These are phyloP conservation scores for Terana coerulea DNA, from an alignment of 768 basidiomycete species.

Conservation along the genomic window DNA sequence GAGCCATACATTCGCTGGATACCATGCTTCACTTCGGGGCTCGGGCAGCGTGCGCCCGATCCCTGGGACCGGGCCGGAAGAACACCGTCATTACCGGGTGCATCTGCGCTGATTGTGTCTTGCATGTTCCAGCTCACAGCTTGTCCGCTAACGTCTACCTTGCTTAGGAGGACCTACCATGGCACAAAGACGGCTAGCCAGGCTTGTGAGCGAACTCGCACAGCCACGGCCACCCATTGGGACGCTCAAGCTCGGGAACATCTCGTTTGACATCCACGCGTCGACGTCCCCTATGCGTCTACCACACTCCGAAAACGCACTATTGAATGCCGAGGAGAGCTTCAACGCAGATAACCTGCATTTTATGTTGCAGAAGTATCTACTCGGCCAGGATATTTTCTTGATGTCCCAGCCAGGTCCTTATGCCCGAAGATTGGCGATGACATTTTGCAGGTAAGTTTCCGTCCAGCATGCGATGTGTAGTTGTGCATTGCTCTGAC, in stretches of 20 bases:
- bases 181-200: slow-evolving; percentile 39
- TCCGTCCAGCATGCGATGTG: background rate
- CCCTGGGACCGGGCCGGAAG: slow-evolving; percentile 1
- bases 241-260: slow-evolving; percentile 52
- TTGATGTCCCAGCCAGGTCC: slow-evolving; percentile 65
- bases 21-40: too few species aligned
- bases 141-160: background rate
- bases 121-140: too few species aligned
- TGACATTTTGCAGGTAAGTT: slow-evolving; percentile 57
- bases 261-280: slow-evolving; percentile 50
- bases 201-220: slow-evolving; percentile 42
- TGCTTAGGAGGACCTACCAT: slow-evolving; percentile 6
- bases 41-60: background rate
- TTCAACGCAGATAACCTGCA: slow-evolving; percentile 56
- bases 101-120: too few species aligned
- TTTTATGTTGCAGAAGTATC: slow-evolving; percentile 65
- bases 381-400: slow-evolving; percentile 66
- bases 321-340: slow-evolving; percentile 49
- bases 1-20: too few species aligned
- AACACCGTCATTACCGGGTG: too few species aligned
- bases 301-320: slow-evolving; percentile 35
- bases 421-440: slow-evolving; percentile 56
- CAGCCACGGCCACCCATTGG: slow-evolving; percentile 42
- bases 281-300: slow-evolving; percentile 47
- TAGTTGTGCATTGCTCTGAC: background rate